These are phyloP conservation scores for Trichoderma koningiopsis DNA, from an alignment of 2,329 filamentous ascomycete species.

Conservation along the genomic window DNA sequence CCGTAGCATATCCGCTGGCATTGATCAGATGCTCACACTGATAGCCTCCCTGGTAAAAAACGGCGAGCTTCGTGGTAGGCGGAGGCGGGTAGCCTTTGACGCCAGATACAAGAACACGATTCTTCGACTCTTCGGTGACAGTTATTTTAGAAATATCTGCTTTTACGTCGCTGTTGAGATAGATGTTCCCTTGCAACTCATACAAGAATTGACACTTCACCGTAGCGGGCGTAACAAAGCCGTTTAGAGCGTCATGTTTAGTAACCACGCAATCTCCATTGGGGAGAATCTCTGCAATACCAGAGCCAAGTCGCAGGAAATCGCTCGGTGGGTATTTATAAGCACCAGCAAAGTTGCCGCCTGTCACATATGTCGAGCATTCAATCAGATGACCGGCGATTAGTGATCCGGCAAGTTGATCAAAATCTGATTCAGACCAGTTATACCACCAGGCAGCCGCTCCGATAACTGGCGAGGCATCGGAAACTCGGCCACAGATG, in stretches of 20 bases:
- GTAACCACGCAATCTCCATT: conserved; percentile 52
- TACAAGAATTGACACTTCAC: conserved; percentile 53
- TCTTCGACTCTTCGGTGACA: conserved; percentile 40
- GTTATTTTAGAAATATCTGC: conserved; percentile 43
- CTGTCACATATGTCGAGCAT: conserved; percentile 54
- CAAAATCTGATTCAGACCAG: conserved; percentile 49
- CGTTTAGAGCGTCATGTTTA: conserved; percentile 50
- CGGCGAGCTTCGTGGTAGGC: conserved; percentile 54
- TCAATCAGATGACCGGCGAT: conserved; percentile 55
- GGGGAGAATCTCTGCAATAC: conserved; percentile 51
- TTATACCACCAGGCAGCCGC: conserved; percentile 56
- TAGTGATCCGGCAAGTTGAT: conserved; percentile 49
- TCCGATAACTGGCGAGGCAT: conserved; percentile 52
- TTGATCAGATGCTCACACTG: conserved; percentile 50
- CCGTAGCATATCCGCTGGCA: conserved; percentile 50
- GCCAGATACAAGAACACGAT: conserved; percentile 46
- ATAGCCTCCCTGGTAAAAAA: conserved; percentile 52
- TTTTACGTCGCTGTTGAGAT: conserved; percentile 52
- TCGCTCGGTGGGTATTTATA: conserved; percentile 31
- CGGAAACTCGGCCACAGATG: conserved; percentile 47
- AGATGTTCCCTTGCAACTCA: conserved; percentile 51
- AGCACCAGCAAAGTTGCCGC: conserved; percentile 53
- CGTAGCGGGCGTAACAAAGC: conserved; percentile 40
- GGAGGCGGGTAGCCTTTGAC: conserved; percentile 48
- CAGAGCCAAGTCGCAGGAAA: conserved; percentile 45